Base-by-base conservation (phyloP, 1,139 yeast species). In the Cylindricascospora bacillispora region DNA sequence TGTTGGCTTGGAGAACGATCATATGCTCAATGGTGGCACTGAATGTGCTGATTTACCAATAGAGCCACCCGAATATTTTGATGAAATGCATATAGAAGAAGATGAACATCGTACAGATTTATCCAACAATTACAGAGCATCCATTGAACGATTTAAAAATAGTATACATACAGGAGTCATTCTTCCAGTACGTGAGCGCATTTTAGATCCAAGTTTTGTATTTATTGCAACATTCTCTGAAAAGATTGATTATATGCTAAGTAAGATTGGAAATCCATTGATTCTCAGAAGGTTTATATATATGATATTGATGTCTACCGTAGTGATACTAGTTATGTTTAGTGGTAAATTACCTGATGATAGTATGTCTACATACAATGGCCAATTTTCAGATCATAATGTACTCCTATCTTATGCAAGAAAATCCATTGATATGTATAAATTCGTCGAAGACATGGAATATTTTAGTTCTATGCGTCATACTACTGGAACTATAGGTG, bases 391-490 rank as follows among this genome's bases (percentile, higher is more conserved):
- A n/a, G n/a, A 7, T 10, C 21, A 18, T 18, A 10, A 18, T 10
- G 21, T 29, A 17, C 24, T 29, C 6, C 16, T 66, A 13, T 57
- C 57, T 2, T 66, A 70, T 25, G 59, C 79, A 3, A 58, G 59
- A 11, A 58, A 60, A 16, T 63, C 65, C 24, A 64, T 83, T 16
- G 75, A 73, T 42, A 52, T 64, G 4, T 65, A 67, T n/a, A 52
- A 65, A 22, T 64, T 89, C 59, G 74, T 74, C 45, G 79, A 73
- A 34, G 73, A 77, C 36, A 52, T 81, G 40, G 81, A 82, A 45
- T 85, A 83, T 47, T 52, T 89, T 22, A 72, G 89, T 11, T 71
- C 83, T 2, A 71, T 85, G 72, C 85, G 94, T 1, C 97, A 85
- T 51, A 56, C 75, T 38, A 74, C 95, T 0, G 97, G 97, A 2